Conservation (phyloP, 345 rosid species). For the Capsella bursapastoris region DNA sequence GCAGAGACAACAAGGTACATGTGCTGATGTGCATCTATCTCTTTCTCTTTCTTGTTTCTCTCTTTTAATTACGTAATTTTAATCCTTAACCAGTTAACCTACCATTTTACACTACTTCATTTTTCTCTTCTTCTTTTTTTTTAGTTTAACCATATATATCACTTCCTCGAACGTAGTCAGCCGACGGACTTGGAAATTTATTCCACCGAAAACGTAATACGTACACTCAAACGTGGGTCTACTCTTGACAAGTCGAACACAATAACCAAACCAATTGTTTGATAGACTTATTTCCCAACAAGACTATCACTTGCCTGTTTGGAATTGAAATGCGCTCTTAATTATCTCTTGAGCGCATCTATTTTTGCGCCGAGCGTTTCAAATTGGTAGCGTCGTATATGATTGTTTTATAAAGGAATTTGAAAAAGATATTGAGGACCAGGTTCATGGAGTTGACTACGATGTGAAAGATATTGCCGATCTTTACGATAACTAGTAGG, state of each 20-base stretch:
- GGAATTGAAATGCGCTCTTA: neutral
- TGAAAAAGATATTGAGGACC: neutral
- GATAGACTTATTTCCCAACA: neutral
- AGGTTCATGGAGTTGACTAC: neutral
- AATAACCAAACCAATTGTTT: neutral
- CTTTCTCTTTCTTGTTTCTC: too few relatives aligned
- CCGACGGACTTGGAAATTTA: neutral
- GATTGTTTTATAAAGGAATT: too few relatives aligned
- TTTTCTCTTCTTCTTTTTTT: neutral
- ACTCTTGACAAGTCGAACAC: neutral
- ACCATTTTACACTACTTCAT: too few relatives aligned
- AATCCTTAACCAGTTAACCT: too few relatives aligned
- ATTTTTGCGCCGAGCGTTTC: neutral
- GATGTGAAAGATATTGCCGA: neutral
- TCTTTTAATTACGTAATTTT: too few relatives aligned
- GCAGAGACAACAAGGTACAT: too few relatives aligned
- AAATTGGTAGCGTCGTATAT: too few relatives aligned
- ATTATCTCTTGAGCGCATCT: neutral
- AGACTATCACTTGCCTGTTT: neutral
- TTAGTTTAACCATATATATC: slow-evolving; percentile 2
- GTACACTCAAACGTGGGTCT: neutral
- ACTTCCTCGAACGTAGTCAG: slow-evolving; percentile 12
- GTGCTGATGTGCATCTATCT: too few relatives aligned
- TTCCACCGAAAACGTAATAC: neutral
- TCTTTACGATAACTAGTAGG: neutral